phyloP scores from a whole-genome alignment of 768 basidiomycete species.

The Cystoderma amianthinum region DNA sequence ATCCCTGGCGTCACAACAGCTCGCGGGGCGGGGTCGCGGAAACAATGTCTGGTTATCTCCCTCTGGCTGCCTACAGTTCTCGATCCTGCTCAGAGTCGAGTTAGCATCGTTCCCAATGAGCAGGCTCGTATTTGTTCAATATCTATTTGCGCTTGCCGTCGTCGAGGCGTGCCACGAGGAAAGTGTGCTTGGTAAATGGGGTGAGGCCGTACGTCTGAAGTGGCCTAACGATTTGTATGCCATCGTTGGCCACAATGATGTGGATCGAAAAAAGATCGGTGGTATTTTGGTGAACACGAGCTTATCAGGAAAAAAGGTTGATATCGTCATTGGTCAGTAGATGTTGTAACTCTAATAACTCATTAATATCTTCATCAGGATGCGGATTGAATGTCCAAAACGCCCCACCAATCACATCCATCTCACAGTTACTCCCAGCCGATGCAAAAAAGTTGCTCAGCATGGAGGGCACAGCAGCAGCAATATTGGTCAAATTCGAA shows the following conservation, averaged over 20 bases:
- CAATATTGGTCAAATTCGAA: slow-evolving; percentile 73
- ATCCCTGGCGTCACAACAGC: slow-evolving; percentile 82
- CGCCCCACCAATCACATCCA: slow-evolving; percentile 72
- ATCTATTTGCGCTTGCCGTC: slow-evolving; percentile 87
- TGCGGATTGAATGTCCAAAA: slow-evolving; percentile 88
- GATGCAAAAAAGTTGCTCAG: slow-evolving; percentile 30
- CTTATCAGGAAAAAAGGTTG: slow-evolving; percentile 64
- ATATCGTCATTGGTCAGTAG: slow-evolving; percentile 75
- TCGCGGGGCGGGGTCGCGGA: slow-evolving; percentile 84
- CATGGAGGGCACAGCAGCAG: slow-evolving; percentile 71
- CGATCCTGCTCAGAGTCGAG: slow-evolving; percentile 59
- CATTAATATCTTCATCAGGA: no score
- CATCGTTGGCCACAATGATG: slow-evolving; percentile 37
- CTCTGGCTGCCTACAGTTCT: slow-evolving; percentile 81
- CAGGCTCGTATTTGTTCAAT: slow-evolving; percentile 89
- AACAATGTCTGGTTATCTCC: slow-evolving; percentile 92
- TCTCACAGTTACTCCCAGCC: slow-evolving; percentile 57
- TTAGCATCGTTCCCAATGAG: slow-evolving; percentile 42
- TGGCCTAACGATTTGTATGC: slow-evolving; percentile 98
- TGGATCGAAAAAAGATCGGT: slow-evolving; percentile 72
- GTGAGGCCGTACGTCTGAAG: slow-evolving; percentile 67
- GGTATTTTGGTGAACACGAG: slow-evolving; percentile 89
- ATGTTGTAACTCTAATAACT: no score
- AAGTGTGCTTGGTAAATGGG: slow-evolving; percentile 43
- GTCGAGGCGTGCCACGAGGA: slow-evolving; percentile 71